Conservation (phyloP, 2,329 filamentous ascomycete genomes). For the Verticillium alfalfae region DNA sequence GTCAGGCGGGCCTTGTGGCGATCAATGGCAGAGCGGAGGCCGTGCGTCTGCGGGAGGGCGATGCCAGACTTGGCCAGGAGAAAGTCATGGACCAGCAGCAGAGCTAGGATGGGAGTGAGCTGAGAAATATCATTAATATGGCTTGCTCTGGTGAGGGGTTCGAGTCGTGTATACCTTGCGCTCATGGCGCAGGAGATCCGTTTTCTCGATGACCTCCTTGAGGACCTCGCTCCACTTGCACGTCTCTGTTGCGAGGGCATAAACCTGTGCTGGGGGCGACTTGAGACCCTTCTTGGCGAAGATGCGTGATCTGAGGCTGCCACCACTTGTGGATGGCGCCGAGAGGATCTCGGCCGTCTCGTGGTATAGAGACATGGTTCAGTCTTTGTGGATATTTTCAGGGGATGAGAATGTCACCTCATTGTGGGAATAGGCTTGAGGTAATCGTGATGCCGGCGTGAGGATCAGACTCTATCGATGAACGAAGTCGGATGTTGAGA, state of each 20-base stretch:
- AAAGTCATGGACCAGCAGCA: constrained; percentile 83
- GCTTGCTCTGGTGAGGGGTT: not conserved
- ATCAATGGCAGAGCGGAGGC: constrained; percentile 68
- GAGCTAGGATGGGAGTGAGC: constrained; percentile 73
- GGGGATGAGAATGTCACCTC: not conserved
- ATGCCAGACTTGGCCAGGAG: constrained; percentile 78
- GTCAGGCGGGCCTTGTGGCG: constrained; percentile 75
- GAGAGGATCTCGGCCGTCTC: constrained; percentile 76
- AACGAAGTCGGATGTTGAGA: not conserved
- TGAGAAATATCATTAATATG: constrained; percentile 27
- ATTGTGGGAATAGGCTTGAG: not conserved
- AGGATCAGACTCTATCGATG: not conserved
- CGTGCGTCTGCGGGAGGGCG: constrained; percentile 73
- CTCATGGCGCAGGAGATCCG: constrained; percentile 72
- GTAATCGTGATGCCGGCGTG: not conserved
- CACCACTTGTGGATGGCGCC: constrained; percentile 58
- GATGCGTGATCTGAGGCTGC: constrained; percentile 80
- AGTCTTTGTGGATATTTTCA: not conserved
- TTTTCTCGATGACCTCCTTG: constrained; percentile 82
- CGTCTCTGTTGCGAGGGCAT: constrained; percentile 79
- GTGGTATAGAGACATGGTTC: constrained; percentile 84
- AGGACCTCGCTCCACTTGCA: constrained; percentile 86
- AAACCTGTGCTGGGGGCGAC: constrained; percentile 74
- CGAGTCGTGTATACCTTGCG: constrained; percentile 59
- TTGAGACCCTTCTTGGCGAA: constrained; percentile 72